Base-by-base conservation (phyloP, 495 filamentous ascomycete genomes). In the Cryomyces minteri region DNA sequence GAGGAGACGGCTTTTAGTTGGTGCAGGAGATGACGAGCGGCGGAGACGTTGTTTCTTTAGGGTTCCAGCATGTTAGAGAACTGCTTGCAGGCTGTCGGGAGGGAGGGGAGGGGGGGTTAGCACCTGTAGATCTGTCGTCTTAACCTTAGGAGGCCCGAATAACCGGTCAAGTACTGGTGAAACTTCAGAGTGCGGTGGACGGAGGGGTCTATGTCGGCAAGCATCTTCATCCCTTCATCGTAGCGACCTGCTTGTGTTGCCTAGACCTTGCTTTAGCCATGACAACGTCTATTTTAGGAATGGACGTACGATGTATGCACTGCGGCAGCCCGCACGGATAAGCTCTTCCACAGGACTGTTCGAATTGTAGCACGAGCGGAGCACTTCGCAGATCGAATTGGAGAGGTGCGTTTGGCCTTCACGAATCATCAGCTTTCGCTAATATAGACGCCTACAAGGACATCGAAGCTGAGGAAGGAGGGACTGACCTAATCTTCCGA, bases 91-190 rank as follows among this genome's bases (percentile, higher is more conserved):
- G 12, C 9, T 38, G 34, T 38, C 3, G 9, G 9, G 34, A 43
- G 36, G n/a, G 9, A 11, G 37, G 4, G 4, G 34, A 3, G 34
- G 2, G 12, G 41, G 3, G 18, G 41, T 56, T 48, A 49, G 18
- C 18, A 79, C 77, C 66, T 63, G 51, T 82, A 78, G 6, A 93
- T 69, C 54, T 79, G 74, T 44, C 74, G 69, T 53, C 71, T 74
- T 7, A 92, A 62, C 54, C 81, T 79, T 7, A 93, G 62, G 6
- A 92, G 61, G 1, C 78, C 82, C 4, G 76, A 71, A 57, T 80
- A 86, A 31, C 74, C 73, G 10, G 73, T 67, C 80, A 86, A 87
- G 56, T 82, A 75, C 59, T 94, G 86, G 52, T 79, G 77, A 10
- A 79, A 67, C 58, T 83, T 90, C 45, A 87, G 70, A 4, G 82